Conservation (phyloP, 2,329 filamentous ascomycete genomes). For the Penicillium decumbens region DNA sequence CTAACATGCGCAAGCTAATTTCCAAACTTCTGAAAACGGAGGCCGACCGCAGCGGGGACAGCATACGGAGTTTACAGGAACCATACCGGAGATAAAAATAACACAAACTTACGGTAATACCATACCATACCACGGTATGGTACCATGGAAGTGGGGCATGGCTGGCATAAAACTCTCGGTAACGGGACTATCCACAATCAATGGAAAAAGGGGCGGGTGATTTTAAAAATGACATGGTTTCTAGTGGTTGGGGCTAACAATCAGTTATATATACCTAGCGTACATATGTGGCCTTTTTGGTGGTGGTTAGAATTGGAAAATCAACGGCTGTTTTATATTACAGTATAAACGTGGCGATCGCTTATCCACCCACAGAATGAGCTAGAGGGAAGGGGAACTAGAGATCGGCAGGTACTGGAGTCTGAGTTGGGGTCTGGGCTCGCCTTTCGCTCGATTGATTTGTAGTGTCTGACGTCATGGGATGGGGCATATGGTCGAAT, state of each 20-base stretch:
- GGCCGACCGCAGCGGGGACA: no score
- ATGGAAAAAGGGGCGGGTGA: not conserved
- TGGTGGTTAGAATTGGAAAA: no score
- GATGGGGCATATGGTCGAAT: not conserved
- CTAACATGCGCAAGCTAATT: no score
- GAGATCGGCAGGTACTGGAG: constrained; percentile 10
- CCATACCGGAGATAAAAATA: not conserved
- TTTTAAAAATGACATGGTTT: not conserved
- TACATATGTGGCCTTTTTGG: no score
- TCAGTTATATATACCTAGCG: no score
- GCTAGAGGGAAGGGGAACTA: constrained; percentile 14
- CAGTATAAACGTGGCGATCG: not conserved
- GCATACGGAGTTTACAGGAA: not conserved
- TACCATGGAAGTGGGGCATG: not conserved
- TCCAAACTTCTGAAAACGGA: no score
- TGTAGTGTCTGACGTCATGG: not conserved
- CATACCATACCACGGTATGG: not conserved
- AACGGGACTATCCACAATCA: not conserved
- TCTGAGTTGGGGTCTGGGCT: not conserved
- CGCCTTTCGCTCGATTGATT: not conserved
- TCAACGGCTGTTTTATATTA: no score
- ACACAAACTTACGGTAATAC: not conserved
- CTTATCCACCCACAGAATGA: constrained; percentile 4
- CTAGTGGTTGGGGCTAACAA: not conserved
- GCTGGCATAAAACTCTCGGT: not conserved